Conservation (phyloP, 306 rosid genomes). For the Delonix regia region DNA sequence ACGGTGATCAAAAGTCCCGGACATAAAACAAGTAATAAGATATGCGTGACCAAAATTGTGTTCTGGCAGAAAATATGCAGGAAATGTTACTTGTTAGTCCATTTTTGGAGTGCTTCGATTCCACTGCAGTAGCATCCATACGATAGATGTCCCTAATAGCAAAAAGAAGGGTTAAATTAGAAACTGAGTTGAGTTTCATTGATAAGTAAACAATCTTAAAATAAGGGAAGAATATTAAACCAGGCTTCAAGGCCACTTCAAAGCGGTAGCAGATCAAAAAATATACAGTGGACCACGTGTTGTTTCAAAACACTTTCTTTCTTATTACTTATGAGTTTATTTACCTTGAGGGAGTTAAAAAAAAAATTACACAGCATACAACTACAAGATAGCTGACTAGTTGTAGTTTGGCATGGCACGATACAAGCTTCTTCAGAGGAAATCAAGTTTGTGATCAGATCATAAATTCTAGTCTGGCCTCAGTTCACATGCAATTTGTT, state of each 20-base stretch:
- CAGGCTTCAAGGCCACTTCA: conserved; percentile 1
- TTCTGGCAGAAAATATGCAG: not conserved
- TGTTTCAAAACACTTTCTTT: not conserved
- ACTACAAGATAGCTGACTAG: not conserved
- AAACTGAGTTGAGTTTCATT: not conserved
- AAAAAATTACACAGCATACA: conserved; percentile 3
- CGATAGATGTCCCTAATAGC: conserved; percentile 72
- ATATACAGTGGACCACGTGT: not conserved
- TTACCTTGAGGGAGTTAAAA: not conserved
- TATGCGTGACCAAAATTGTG: not conserved
- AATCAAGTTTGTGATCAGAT: not conserved
- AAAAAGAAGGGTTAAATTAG: conserved; percentile 8
- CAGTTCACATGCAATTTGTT: not conserved
- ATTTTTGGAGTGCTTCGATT: conserved; percentile 53
- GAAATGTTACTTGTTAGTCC: conserved; percentile 40
- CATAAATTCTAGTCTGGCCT: not conserved
- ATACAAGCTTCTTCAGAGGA: not conserved
- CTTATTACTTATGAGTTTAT: not conserved
- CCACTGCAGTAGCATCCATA: conserved; percentile 94
- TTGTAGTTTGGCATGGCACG: not conserved
- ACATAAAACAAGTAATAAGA: not conserved
- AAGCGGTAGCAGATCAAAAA: not conserved
- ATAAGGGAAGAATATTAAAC: not conserved
- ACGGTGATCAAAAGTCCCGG: not conserved
- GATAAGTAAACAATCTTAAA: conserved; percentile 22